A percentile compares a stretch with the other conserved stretches of the same genome.
phyloP scores from a whole-genome alignment of 192 early-diverging fungal genomes.

The Podila epigama region DNA sequence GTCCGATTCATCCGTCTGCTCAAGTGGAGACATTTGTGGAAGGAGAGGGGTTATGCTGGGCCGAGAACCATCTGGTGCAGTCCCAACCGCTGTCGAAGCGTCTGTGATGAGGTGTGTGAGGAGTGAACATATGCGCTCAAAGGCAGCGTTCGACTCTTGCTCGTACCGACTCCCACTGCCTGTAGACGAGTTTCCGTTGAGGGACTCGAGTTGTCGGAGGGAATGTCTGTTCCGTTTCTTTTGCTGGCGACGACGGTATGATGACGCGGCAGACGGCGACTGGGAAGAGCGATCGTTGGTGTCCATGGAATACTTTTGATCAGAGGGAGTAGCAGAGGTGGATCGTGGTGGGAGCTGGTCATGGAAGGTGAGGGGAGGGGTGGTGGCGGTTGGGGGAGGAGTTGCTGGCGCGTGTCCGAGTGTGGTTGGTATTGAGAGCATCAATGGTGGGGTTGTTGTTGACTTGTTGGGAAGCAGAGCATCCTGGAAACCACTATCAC shows the following conservation, averaged over 20 bases:
- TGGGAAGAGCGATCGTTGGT: conserved; percentile 15
- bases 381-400: conserved; percentile 22
- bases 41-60: conserved; percentile 24
- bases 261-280: conserved; percentile 23
- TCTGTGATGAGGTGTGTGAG: conserved; percentile 43
- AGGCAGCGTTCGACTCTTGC: conserved; percentile 25
- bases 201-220: conserved; percentile 32
- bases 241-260: conserved; percentile 16
- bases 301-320: conserved; percentile 43
- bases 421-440: conserved; percentile 4
- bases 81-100: conserved; percentile 47
- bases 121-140: conserved; percentile 40
- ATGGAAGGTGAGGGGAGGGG: conserved; percentile 20
- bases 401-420: conserved; percentile 3
- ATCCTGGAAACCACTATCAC: not conserved
- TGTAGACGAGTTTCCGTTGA: not conserved
- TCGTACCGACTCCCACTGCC: conserved; percentile 7
- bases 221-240: conserved; percentile 17
- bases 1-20: too few relatives aligned
- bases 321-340: conserved; percentile 22
- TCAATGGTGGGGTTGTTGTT: not conserved
- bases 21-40: conserved; percentile 23
- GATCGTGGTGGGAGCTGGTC: conserved; percentile 13
- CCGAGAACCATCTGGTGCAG: conserved; percentile 35
- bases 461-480: not conserved